These are phyloP conservation scores for Penicillium sp. DNA, from an alignment of 2,329 filamentous ascomycete species.

Conservation along the genomic window DNA sequence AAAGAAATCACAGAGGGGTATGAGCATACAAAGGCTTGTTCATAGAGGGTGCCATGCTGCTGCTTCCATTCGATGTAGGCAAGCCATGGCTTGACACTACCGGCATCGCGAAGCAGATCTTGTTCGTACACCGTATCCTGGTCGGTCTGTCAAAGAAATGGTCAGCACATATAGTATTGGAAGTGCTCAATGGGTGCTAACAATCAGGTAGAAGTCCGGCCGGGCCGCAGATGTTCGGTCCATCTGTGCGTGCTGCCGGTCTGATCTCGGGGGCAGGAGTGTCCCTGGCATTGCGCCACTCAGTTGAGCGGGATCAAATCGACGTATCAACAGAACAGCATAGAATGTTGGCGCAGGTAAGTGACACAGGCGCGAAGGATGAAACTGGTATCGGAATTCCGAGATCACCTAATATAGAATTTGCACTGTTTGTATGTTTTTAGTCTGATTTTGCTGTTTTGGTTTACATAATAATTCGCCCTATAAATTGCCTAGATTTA, in stretches of 20 bases:
- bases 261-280: conserved; percentile 44
- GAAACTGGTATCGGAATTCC: too few species aligned
- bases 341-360: conserved; percentile 24
- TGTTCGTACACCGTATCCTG: conserved; percentile 96
- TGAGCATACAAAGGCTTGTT: conserved; percentile 67
- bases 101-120: conserved; percentile 79
- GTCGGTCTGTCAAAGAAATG: conserved; percentile 56
- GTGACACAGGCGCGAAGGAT: conserved; percentile 23
- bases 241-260: conserved; percentile 43
- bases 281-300: conserved; percentile 49
- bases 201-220: conserved; percentile 45
- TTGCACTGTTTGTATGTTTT: too few species aligned
- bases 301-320: conserved; percentile 34
- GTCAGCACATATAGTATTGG: conserved; percentile 26
- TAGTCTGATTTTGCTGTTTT: too few species aligned
- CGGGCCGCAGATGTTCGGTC: conserved; percentile 39
- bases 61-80: conserved; percentile 88
- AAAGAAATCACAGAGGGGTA: neutral
- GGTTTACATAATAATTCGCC: too few species aligned
- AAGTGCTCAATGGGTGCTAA: conserved; percentile 26
- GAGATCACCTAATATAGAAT: too few species aligned
- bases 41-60: conserved; percentile 74
- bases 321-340: conserved; percentile 27
- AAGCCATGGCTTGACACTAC: conserved; percentile 88
- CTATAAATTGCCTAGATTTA: too few species aligned